Percentiles rank a stretch among this genome's conserved stretches.
These are phyloP conservation scores for Exophiala aquamarina DNA, from an alignment of 2,329 filamentous ascomycete genomes.

Conservation along the genomic window DNA sequence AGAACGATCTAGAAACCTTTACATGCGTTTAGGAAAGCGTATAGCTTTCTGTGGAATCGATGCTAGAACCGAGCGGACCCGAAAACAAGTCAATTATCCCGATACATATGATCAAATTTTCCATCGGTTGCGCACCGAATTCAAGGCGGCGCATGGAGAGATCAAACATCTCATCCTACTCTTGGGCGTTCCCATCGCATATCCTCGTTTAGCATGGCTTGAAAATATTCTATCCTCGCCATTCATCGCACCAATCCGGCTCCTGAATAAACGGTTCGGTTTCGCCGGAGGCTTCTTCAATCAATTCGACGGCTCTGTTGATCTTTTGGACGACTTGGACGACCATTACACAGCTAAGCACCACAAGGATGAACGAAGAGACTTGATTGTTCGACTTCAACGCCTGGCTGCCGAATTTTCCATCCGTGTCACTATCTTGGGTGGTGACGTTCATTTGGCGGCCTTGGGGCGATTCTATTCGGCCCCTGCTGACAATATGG, in stretches of 20 bases:
- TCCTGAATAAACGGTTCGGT: slow-evolving; percentile 88
- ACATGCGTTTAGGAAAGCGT: slow-evolving; percentile 63
- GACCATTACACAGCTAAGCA: slow-evolving; percentile 84
- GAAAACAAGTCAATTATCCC: slow-evolving; percentile 87
- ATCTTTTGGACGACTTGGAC: slow-evolving; percentile 65
- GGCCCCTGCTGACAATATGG: slow-evolving; percentile 56
- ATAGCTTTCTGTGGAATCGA: slow-evolving; percentile 64
- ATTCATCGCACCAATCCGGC: slow-evolving; percentile 81
- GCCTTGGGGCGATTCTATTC: slow-evolving; percentile 66
- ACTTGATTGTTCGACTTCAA: slow-evolving; percentile 67
- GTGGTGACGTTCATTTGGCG: slow-evolving; percentile 58
- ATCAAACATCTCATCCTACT: slow-evolving; percentile 65
- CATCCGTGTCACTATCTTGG: slow-evolving; percentile 61
- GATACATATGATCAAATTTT: slow-evolving; percentile 65
- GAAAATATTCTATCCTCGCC: slow-evolving; percentile 89
- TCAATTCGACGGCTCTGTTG: slow-evolving; percentile 77
- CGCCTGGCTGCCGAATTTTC: slow-evolving; percentile 55
- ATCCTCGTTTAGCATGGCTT: slow-evolving; percentile 83
- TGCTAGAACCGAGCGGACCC: slow-evolving; percentile 71
- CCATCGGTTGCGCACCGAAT: slow-evolving; percentile 52
- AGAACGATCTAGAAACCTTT: slow-evolving; percentile 60
- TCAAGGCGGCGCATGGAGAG: slow-evolving; percentile 51
- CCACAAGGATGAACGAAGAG: slow-evolving; percentile 83
- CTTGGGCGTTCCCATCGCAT: slow-evolving; percentile 70
- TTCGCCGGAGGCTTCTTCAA: slow-evolving; percentile 86